Evolutionary conservation across 2,329 filamentous ascomycete species (phyloP).

Genomic region (Ophiostoma australiae): DNA sequence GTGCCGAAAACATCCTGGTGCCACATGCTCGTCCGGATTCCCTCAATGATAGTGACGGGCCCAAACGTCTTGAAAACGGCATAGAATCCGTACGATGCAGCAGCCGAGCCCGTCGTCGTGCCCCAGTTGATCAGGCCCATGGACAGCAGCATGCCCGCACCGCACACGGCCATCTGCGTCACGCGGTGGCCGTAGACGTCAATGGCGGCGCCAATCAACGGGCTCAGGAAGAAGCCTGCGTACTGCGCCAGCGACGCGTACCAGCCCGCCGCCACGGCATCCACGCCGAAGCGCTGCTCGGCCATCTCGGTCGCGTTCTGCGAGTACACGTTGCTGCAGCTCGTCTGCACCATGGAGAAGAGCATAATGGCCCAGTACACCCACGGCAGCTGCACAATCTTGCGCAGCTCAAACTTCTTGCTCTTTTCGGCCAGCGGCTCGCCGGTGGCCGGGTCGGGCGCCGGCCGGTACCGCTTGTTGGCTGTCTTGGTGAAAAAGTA

Average conservation of each 20-base stretch:
- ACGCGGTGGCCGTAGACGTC: slow-evolving; percentile 8
- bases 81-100: not conserved
- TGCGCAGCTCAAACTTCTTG: slow-evolving; percentile 11
- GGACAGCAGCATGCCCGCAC: not conserved
- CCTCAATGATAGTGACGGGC: not conserved
- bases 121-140: slow-evolving; percentile 10
- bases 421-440: slow-evolving; percentile 9
- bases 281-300: slow-evolving; percentile 6
- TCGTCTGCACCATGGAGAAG: slow-evolving; percentile 5
- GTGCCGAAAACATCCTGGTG: slow-evolving; percentile 11
- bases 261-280: slow-evolving; percentile 8
- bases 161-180: slow-evolving; percentile 4
- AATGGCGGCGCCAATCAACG: not conserved
- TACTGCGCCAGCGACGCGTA: slow-evolving; percentile 4
- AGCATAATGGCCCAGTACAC: not conserved
- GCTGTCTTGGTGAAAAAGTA: slow-evolving; percentile 1
- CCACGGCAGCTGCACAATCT: not conserved
- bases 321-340: slow-evolving; percentile 3
- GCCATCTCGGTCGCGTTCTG: slow-evolving; percentile 7
- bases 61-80: not conserved
- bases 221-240: slow-evolving; percentile 8
- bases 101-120: slow-evolving; percentile 3
- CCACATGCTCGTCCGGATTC: slow-evolving; percentile 11
- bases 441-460: slow-evolving; percentile 4
- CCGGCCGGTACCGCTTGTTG: slow-evolving; percentile 1